phyloP scores from a whole-genome alignment of 768 basidiomycete species.

The Leccinum arenicola region DNA sequence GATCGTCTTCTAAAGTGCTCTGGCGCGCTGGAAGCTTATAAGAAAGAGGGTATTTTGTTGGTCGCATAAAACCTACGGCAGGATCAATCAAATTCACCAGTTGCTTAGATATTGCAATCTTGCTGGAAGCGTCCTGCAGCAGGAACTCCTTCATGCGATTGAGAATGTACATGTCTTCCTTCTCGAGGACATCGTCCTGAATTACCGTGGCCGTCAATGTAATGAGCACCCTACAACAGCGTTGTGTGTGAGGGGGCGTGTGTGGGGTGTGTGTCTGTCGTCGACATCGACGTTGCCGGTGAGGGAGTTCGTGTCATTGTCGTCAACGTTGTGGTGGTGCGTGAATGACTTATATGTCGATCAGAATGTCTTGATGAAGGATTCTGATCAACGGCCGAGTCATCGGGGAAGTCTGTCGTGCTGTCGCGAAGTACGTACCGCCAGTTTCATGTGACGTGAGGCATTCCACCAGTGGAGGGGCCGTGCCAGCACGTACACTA shows the following conservation, averaged over 20 bases:
- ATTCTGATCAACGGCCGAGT: conserved; percentile 43
- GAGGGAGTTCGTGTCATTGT: too few species aligned
- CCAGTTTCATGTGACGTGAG: conserved; percentile 88
- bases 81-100: conserved; percentile 74
- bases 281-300: conserved; percentile 7
- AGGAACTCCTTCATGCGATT: conserved; percentile 81
- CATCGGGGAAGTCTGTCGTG: conserved; percentile 1
- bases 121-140: conserved; percentile 58
- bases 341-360: conserved; percentile 83
- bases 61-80: conserved; percentile 51
- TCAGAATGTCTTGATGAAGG: conserved; percentile 85
- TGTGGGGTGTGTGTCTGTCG: too few species aligned
- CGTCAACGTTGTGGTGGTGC: too few species aligned
- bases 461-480: conserved; percentile 84
- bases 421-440: conserved; percentile 47
- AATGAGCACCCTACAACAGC: conserved; percentile 64
- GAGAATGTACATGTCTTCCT: conserved; percentile 80
- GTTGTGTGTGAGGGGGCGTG: too few species aligned
- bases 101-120: conserved; percentile 70
- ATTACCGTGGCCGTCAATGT: conserved; percentile 86
- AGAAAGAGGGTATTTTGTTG: conserved; percentile 6
- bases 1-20: conserved; percentile 54
- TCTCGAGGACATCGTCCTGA: conserved; percentile 80
- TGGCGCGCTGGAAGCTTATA: conserved; percentile 42
- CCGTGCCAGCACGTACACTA: conserved; percentile 81